Conservation (phyloP, 257 asterid species). For the Solanum tarapatanum region DNA sequence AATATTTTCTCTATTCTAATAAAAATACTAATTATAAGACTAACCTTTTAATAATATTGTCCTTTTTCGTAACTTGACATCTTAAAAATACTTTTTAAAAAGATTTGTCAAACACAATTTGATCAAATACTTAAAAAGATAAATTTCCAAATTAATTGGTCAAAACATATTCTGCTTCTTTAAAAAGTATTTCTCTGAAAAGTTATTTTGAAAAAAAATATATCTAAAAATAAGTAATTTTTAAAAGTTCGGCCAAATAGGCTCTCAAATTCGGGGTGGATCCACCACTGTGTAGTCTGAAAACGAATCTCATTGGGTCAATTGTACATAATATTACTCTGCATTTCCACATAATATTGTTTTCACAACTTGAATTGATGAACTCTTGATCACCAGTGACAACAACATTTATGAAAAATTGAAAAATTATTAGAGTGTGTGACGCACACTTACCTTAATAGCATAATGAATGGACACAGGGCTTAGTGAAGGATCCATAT, state of each 20-base stretch:
- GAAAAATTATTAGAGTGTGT: background rate
- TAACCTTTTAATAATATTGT: no score
- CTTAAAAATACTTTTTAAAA: background rate
- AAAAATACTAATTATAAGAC: no score
- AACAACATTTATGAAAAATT: background rate
- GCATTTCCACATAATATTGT: background rate
- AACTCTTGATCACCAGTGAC: no score
- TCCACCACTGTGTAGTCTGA: background rate
- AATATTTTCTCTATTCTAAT: no score
- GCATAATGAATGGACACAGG: background rate
- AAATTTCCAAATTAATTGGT: no score
- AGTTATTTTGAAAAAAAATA: background rate
- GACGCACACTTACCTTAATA: background rate
- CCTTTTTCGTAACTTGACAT: background rate
- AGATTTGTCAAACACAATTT: background rate
- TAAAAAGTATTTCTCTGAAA: background rate
- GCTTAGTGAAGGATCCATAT: slow-evolving; percentile 3
- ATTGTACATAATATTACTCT: background rate
- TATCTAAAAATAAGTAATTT: background rate
- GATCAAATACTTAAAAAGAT: no score
- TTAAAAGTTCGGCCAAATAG: background rate
- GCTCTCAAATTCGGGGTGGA: background rate
- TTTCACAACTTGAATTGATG: background rate
- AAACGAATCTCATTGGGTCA: background rate
- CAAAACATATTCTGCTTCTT: no score